Evolutionary conservation across 2,329 filamentous ascomycete genomes (phyloP).

Genomic region (Stachybotrys echinatus): DNA sequence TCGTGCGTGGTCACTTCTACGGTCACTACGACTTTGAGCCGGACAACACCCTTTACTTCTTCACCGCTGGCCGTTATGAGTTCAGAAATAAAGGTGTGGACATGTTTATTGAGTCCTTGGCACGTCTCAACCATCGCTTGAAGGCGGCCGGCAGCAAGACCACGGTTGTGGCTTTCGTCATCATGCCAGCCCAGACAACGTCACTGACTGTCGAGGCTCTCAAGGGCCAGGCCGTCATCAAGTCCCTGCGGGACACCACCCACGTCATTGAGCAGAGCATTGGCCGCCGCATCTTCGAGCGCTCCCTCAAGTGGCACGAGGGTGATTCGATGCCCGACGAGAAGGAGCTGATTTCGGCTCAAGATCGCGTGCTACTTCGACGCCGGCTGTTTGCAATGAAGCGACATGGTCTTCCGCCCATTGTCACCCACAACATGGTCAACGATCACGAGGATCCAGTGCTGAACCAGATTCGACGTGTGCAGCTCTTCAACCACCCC

Average conservation of each 20-base stretch:
- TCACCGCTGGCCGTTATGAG: slow-evolving; percentile 94
- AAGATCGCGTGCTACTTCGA: slow-evolving; percentile 88
- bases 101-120: slow-evolving; percentile 98
- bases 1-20: slow-evolving; percentile 96
- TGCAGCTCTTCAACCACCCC: slow-evolving; percentile 95
- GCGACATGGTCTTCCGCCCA: slow-evolving; percentile 80
- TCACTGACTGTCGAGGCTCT: slow-evolving; percentile 93
- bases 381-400: slow-evolving; percentile 96
- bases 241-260: slow-evolving; percentile 88
- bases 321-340: slow-evolving; percentile 91
- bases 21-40: slow-evolving; percentile 96
- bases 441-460: slow-evolving; percentile 93
- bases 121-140: slow-evolving; percentile 87
- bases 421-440: slow-evolving; percentile 98
- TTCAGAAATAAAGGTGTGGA: slow-evolving; percentile 98
- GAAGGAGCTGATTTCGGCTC: slow-evolving; percentile 87
- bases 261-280: slow-evolving; percentile 90
- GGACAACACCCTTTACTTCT: slow-evolving; percentile 96
- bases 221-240: slow-evolving; percentile 95
- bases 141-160: slow-evolving; percentile 82
- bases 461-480: slow-evolving; percentile 89
- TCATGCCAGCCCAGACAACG: slow-evolving; percentile 95
- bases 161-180: slow-evolving; percentile 95
- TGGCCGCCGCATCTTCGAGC: slow-evolving; percentile 89
- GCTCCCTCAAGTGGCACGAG: slow-evolving; percentile 91